Percentiles rank a stretch among this genome's conserved stretches.
phyloP scores from a whole-genome alignment of 164 flowering plant genomes.

The Echeveria elegans region DNA sequence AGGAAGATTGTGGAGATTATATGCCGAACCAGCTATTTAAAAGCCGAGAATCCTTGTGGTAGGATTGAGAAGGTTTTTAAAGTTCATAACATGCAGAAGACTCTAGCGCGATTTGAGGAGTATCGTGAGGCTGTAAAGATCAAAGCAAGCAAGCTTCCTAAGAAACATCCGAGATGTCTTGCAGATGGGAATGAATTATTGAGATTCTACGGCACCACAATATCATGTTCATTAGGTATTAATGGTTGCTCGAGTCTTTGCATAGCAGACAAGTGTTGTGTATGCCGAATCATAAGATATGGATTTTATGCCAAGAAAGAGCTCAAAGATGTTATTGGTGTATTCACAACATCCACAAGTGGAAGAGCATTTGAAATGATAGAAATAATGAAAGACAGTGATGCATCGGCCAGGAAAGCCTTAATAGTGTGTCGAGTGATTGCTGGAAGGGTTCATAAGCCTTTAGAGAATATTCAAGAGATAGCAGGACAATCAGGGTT shows the following conservation, averaged over 20 bases:
- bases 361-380: constrained; percentile 57
- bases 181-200: constrained; percentile 34
- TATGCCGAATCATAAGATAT: constrained; percentile 21
- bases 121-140: constrained; percentile 21
- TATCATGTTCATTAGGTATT: constrained; percentile 23
- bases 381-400: constrained; percentile 23
- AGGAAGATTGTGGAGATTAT: too few relatives aligned
- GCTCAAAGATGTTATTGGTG: constrained; percentile 29
- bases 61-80: constrained; percentile 15
- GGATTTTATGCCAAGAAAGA: constrained; percentile 22
- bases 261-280: constrained; percentile 16
- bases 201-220: constrained; percentile 25
- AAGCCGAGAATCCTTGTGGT: too few relatives aligned
- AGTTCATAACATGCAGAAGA: constrained; percentile 24
- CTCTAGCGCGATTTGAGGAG: constrained; percentile 25
- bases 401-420: constrained; percentile 31
- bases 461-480: constrained; percentile 53
- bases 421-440: constrained; percentile 64
- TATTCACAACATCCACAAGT: constrained; percentile 67
- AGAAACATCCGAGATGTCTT: constrained; percentile 29
- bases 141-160: constrained; percentile 26
- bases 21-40: too few relatives aligned
- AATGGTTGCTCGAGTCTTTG: constrained; percentile 26
- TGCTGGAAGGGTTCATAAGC: constrained; percentile 72
- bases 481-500: constrained; percentile 50